A percentile compares a stretch with the other conserved stretches of the same genome.
Conservation (phyloP, 495 filamentous ascomycete species). For the Haplographium delicatum region DNA sequence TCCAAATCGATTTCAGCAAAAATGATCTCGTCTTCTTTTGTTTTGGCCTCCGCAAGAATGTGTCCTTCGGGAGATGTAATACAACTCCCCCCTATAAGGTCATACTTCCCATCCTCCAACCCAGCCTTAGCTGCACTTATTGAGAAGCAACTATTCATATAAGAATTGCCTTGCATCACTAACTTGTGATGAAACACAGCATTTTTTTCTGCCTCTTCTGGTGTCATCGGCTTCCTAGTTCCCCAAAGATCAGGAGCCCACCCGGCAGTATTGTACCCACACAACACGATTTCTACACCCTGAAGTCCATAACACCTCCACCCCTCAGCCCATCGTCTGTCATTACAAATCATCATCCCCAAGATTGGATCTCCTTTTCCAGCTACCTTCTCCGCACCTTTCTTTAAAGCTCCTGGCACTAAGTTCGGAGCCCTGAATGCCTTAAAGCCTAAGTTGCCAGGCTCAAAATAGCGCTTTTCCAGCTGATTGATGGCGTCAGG, state of each 20-base stretch:
- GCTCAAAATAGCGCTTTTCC: constrained; percentile 45
- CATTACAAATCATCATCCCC: constrained; percentile 50
- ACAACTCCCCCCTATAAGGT: constrained; percentile 43
- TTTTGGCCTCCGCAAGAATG: constrained; percentile 38
- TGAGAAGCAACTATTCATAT: constrained; percentile 44
- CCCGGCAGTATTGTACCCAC: constrained; percentile 44
- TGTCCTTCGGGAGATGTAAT: constrained; percentile 46
- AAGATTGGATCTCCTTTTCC: constrained; percentile 42
- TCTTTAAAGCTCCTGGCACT: constrained; percentile 19
- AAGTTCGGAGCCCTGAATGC: constrained; percentile 43
- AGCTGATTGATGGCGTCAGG: constrained; percentile 42
- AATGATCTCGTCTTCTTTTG: constrained; percentile 41
- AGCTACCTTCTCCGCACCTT: constrained; percentile 13
- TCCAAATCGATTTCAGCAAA: constrained; percentile 41
- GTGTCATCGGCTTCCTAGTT: constrained; percentile 33
- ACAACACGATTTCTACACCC: constrained; percentile 41
- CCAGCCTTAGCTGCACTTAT: constrained; percentile 40
- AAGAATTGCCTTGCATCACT: constrained; percentile 39
- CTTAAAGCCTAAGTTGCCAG: constrained; percentile 42
- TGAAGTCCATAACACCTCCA: constrained; percentile 43
- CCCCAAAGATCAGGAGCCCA: constrained; percentile 41
- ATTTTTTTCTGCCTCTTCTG: constrained; percentile 34
- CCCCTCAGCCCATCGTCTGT: constrained; percentile 42
- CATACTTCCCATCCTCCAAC: constrained; percentile 39
- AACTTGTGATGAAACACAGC: constrained; percentile 42